Conservation (phyloP, 805 yeast genomes). For the Myxozyma neotropica region DNA sequence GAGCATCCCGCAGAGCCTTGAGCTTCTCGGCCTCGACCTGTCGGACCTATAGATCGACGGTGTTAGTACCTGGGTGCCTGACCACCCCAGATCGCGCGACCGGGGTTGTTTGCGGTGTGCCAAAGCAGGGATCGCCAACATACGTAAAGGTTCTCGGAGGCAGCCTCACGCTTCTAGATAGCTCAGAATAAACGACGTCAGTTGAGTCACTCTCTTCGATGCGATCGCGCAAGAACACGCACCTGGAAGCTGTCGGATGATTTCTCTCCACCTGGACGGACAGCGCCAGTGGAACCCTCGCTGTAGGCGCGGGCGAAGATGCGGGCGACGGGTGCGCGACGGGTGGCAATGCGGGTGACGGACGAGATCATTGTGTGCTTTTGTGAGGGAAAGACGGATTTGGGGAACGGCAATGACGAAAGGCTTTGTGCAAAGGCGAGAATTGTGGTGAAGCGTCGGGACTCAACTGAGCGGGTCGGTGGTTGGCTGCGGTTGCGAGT, state of each 20-base stretch:
- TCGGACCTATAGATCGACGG: conserved; percentile 48
- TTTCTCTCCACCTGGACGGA: conserved; percentile 55
- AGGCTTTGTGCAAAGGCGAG: neutral
- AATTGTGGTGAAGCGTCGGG: conserved; percentile 1
- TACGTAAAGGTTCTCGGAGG: conserved; percentile 68
- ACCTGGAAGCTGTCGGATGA: conserved; percentile 58
- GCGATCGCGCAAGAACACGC: conserved; percentile 1
- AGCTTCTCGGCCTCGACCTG: conserved; percentile 90
- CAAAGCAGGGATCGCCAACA: neutral
- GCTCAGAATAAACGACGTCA: too few species aligned
- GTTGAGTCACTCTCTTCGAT: too few species aligned
- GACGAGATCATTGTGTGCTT: conserved; percentile 22
- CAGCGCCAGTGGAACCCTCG: conserved; percentile 65
- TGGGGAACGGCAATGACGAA: neutral
- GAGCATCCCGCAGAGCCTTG: conserved; percentile 70
- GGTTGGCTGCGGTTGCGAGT: conserved; percentile 10
- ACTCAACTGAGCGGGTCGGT: conserved; percentile 14
- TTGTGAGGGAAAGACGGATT: neutral
- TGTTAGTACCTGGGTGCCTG: conserved; percentile 1
- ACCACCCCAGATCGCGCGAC: neutral
- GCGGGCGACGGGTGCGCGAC: conserved; percentile 30
- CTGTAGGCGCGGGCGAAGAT: conserved; percentile 46
- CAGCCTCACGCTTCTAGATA: conserved; percentile 80
- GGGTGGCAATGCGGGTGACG: conserved; percentile 26
- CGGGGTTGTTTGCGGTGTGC: neutral